Conservation (phyloP, 768 basidiomycete species). For the Russula sp. region DNA sequence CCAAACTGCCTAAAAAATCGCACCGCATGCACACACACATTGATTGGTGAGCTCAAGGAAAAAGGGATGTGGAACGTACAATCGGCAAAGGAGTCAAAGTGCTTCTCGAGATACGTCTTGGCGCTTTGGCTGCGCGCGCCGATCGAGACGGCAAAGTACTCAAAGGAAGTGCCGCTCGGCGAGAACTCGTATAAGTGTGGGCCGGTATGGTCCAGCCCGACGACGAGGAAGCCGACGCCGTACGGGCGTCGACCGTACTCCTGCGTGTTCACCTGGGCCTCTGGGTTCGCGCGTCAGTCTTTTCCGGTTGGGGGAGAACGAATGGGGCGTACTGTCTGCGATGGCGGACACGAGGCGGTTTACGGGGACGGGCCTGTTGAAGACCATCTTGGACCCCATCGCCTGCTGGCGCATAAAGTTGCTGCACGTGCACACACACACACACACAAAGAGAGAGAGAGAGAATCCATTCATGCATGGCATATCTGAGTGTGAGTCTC, state of each 20-base stretch:
- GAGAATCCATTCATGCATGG: not conserved
- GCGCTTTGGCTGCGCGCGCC: slow-evolving; percentile 97
- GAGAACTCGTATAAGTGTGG: slow-evolving; percentile 99
- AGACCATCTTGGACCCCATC: slow-evolving; percentile 90
- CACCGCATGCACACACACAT: not conserved
- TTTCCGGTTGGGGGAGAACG: too few species aligned
- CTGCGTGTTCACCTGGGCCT: slow-evolving; percentile 98
- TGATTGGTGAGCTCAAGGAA: not conserved
- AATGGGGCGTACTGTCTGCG: slow-evolving; percentile 73
- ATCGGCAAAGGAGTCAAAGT: slow-evolving; percentile 81
- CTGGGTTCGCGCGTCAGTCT: slow-evolving; percentile 36
- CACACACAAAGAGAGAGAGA: not conserved
- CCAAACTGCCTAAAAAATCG: slow-evolving; percentile 53
- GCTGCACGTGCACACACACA: slow-evolving; percentile 34
- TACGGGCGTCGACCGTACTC: slow-evolving; percentile 97
- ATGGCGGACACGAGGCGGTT: slow-evolving; percentile 89
- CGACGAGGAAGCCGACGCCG: slow-evolving; percentile 97
- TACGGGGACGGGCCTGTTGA: slow-evolving; percentile 91
- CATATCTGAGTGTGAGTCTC: not conserved
- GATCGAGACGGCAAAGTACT: slow-evolving; percentile 98
- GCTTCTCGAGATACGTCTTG: slow-evolving; percentile 95
- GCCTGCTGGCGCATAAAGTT: slow-evolving; percentile 99
- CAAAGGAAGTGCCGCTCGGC: slow-evolving; percentile 93
- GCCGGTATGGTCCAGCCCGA: slow-evolving; percentile 92
- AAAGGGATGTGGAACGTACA: slow-evolving; percentile 36